phyloP scores from a whole-genome alignment of 2,329 filamentous ascomycete species.

The Diplodia intermedia region DNA sequence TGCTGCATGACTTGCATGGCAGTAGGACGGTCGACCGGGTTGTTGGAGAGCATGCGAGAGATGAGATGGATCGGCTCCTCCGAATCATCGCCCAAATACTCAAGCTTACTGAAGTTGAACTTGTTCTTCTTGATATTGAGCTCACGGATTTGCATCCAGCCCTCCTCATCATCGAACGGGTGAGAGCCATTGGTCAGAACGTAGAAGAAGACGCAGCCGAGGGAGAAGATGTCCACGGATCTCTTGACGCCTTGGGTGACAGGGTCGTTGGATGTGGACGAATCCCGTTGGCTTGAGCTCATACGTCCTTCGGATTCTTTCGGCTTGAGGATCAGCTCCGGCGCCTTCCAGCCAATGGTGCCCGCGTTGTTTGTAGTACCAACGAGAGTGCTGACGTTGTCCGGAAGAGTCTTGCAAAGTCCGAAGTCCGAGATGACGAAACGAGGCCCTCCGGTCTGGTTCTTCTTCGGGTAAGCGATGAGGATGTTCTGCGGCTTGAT shows the following conservation, averaged over 20 bases:
- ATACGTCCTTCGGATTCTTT: conserved; percentile 50
- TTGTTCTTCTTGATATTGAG: conserved; percentile 95
- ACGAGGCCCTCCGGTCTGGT: conserved; percentile 73
- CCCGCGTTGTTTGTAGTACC: conserved; percentile 94
- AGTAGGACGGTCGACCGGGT: conserved; percentile 72
- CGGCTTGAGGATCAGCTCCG: conserved; percentile 78
- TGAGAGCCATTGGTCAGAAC: conserved; percentile 93
- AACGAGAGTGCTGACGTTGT: conserved; percentile 91
- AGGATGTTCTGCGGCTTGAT: conserved; percentile 98
- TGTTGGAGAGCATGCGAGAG: conserved; percentile 74
- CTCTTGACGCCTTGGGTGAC: conserved; percentile 81
- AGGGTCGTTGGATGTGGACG: conserved; percentile 48
- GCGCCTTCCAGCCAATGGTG: conserved; percentile 95
- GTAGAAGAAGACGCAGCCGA: conserved; percentile 98
- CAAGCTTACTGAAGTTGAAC: conserved; percentile 73
- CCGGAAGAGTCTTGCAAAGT: conserved; percentile 94
- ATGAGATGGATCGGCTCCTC: conserved; percentile 90
- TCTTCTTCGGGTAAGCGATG: conserved; percentile 73
- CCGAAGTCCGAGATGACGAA: conserved; percentile 97
- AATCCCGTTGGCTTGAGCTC: conserved; percentile 53
- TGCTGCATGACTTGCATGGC: conserved; percentile 85
- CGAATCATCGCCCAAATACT: conserved; percentile 80
- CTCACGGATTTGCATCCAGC: conserved; percentile 83
- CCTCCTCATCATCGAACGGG: conserved; percentile 91
- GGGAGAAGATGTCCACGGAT: conserved; percentile 95